These are phyloP conservation scores for Glarea lozoyensis DNA, from an alignment of 495 filamentous ascomycete species.

Conservation along the genomic window DNA sequence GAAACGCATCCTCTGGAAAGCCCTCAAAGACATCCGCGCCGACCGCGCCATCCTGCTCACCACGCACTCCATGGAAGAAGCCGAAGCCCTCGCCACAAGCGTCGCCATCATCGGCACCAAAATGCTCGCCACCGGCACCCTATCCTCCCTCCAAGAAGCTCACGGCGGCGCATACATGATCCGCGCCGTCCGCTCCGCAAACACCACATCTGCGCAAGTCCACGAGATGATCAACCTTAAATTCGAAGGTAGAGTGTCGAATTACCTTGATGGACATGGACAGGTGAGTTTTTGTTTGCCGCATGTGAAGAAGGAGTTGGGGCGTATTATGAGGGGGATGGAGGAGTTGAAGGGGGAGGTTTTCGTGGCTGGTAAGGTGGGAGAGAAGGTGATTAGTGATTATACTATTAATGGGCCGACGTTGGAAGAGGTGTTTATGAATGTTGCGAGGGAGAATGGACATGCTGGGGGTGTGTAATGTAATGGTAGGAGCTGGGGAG, in stretches of 20 bases:
- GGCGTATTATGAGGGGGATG: slow-evolving; percentile 16
- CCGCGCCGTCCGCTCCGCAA: slow-evolving; percentile 16
- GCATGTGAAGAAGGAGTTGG: slow-evolving; percentile 14
- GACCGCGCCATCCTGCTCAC: slow-evolving; percentile 32
- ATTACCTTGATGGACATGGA: slow-evolving; percentile 15
- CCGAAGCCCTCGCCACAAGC: slow-evolving; percentile 37
- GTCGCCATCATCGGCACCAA: slow-evolving; percentile 37
- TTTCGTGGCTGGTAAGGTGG: slow-evolving; percentile 4
- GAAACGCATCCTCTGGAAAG: slow-evolving; percentile 39
- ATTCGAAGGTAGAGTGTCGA: slow-evolving; percentile 3
- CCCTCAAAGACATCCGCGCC: slow-evolving; percentile 24
- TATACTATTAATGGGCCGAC: slow-evolving; percentile 17
- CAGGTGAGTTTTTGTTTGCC: slow-evolving; percentile 15
- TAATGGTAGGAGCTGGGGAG: no score
- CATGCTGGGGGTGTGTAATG: no score
- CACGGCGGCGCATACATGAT: slow-evolving; percentile 33
- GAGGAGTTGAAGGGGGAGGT: slow-evolving; percentile 16
- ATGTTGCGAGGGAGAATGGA: slow-evolving; percentile 15
- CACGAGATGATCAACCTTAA: slow-evolving; percentile 6
- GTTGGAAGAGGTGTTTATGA: slow-evolving; percentile 19
- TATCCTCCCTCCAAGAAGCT: slow-evolving; percentile 27
- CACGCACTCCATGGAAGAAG: slow-evolving; percentile 46
- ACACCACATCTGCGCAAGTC: background rate
- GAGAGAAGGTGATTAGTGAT: slow-evolving; percentile 6
- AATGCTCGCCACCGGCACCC: slow-evolving; percentile 38